Evolutionary conservation across 2,329 filamentous ascomycete genomes (phyloP), one percentile per base, ranked within the genome.

Genomic region (Trichoderma sp.): DNA sequence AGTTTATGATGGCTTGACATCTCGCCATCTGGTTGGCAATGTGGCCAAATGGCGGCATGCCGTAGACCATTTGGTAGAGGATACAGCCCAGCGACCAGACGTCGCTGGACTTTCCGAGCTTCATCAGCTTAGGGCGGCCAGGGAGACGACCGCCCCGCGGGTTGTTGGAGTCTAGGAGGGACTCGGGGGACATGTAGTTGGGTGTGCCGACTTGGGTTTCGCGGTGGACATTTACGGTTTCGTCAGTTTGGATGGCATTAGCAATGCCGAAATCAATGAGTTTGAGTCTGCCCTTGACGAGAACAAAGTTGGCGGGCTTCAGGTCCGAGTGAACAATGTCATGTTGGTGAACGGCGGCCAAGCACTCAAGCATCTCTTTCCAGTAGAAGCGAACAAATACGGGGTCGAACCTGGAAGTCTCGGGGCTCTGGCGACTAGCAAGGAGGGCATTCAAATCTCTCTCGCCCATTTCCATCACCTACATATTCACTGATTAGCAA

Each of bases 181-280:
- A 94, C 82, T 99, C 96, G 0, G 96, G 96, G 1, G 94, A 97
- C 96, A 99, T 99, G 85, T 98, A 99, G 81, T 97, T 99, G 4
- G 96, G 95, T 0, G 96, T 99, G 71, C 97, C 96, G 74, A 98
- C 91, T 82, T 98, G 94, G 12, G 92, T 93, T 80, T 99, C 96
- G 72, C 96, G 93, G 82, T 99, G 96, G 12, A 99, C 95, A 76
- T 99, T 99, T 81, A 98, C 92, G 0, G 96, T 99, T 82, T 98
- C 90, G 79, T 98, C 96, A 1, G 91, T 93, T 82, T 97, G 93
- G 77, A 99, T 99, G 64, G 96, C 95, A 78, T 98, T 97, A 72
- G 96, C 96, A 78, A 99, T 99, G 76, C 96, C 96, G 80, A 99
- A 99, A 82, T 99, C 96, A 78, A 99, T 99, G 71, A 99, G 88